These are phyloP conservation scores for Exophiala mesophila DNA, from an alignment of 2,329 filamentous ascomycete genomes.

Conservation along the genomic window DNA sequence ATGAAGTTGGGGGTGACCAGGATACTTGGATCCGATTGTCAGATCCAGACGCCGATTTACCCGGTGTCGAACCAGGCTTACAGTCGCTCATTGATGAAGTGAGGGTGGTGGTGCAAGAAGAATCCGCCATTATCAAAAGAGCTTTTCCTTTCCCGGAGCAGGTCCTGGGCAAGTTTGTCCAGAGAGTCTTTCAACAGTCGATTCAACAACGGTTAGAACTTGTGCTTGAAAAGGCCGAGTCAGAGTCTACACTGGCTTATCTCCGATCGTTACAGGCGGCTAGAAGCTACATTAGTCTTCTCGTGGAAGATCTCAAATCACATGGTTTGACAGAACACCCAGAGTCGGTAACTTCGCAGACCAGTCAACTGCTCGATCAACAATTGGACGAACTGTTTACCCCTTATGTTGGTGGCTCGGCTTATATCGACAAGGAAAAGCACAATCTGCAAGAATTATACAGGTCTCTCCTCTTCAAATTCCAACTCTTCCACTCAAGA, in stretches of 20 bases:
- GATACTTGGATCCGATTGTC: slow-evolving; percentile 85
- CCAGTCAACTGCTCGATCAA: slow-evolving; percentile 64
- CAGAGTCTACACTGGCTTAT: slow-evolving; percentile 87
- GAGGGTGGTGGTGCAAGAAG: slow-evolving; percentile 90
- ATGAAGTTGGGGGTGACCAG: slow-evolving; percentile 62
- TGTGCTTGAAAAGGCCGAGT: slow-evolving; percentile 90
- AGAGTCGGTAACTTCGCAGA: slow-evolving; percentile 81
- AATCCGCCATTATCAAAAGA: slow-evolving; percentile 92
- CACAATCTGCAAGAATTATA: slow-evolving; percentile 72
- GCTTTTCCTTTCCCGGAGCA: slow-evolving; percentile 96
- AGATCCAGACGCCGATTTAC: slow-evolving; percentile 87
- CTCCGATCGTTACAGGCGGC: slow-evolving; percentile 86
- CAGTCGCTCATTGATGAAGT: slow-evolving; percentile 93
- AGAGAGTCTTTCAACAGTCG: slow-evolving; percentile 95
- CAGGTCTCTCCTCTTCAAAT: slow-evolving; percentile 91
- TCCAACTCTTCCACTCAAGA: slow-evolving; percentile 77
- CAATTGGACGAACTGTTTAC: slow-evolving; percentile 64
- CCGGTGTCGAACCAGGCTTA: slow-evolving; percentile 83
- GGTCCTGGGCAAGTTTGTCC: slow-evolving; percentile 86
- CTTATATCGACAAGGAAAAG: slow-evolving; percentile 62
- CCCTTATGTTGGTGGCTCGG: slow-evolving; percentile 60
- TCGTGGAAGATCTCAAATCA: slow-evolving; percentile 89
- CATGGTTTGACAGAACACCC: slow-evolving; percentile 95
- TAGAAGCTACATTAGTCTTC: slow-evolving; percentile 74
- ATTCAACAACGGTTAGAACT: slow-evolving; percentile 94